Evolutionary conservation across 306 rosid species (phyloP).

Genomic region (Abrus precatorius): DNA sequence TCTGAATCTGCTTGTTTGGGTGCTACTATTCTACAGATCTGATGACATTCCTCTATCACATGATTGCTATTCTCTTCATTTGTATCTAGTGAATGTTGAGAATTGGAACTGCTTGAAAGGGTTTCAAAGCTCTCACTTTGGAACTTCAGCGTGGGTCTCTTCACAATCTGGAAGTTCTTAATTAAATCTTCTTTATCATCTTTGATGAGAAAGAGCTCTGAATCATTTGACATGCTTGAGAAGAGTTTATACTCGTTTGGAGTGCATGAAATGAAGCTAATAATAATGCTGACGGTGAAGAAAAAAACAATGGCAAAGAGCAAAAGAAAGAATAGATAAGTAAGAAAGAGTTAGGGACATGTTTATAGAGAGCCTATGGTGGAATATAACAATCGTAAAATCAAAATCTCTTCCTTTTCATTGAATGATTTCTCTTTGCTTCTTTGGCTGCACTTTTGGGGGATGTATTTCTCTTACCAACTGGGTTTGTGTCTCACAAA

Average conservation of each 20-base stretch:
- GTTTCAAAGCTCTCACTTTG: slow-evolving; percentile 21
- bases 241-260: background rate
- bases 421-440: slow-evolving; percentile 34
- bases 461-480: slow-evolving; percentile 25
- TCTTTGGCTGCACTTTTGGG: slow-evolving; percentile 55
- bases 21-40: slow-evolving; percentile 16
- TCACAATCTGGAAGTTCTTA: slow-evolving; percentile 15
- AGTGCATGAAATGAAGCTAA: slow-evolving; percentile 44
- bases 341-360: slow-evolving; percentile 29
- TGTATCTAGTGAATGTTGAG: background rate
- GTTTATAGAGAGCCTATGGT: slow-evolving; percentile 44
- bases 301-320: slow-evolving; percentile 10
- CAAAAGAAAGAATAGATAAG: slow-evolving; percentile 6
- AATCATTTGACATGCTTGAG: slow-evolving; percentile 46
- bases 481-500: slow-evolving; percentile 44
- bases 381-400: slow-evolving; percentile 41
- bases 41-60: background rate
- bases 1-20: slow-evolving; percentile 11
- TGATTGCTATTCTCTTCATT: slow-evolving; percentile 3
- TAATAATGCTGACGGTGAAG: background rate
- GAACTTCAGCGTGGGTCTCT: slow-evolving; percentile 1
- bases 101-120: slow-evolving; percentile 36
- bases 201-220: slow-evolving; percentile 38
- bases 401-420: slow-evolving; percentile 24
- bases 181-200: slow-evolving; percentile 17